A percentile compares a stretch with the other conserved stretches of the same genome.
Conservation (phyloP, 176 grass and related monocot genomes). For the Tuctoria greenei region DNA sequence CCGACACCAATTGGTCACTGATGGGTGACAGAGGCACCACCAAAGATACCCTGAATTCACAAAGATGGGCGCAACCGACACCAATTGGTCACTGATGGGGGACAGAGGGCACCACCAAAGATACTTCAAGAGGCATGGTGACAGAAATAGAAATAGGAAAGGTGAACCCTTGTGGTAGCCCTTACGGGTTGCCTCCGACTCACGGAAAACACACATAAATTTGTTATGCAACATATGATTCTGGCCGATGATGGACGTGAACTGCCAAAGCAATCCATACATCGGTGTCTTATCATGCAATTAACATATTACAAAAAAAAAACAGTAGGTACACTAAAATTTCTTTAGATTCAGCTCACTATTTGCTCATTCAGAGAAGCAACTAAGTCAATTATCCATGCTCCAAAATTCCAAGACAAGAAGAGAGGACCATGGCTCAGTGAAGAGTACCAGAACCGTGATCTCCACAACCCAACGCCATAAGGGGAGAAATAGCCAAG, state of each 20-base stretch:
- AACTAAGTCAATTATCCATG: background rate
- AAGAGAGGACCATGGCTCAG: background rate
- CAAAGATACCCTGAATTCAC: background rate
- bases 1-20: background rate
- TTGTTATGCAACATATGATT: background rate
- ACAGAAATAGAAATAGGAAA: background rate
- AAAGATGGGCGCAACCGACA: background rate
- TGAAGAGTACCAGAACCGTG: background rate
- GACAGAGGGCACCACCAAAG: background rate
- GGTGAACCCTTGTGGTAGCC: too few species aligned
- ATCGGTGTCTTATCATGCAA: background rate
- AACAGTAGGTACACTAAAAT: background rate
- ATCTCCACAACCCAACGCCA: conserved; percentile 1
- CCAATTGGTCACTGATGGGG: background rate
- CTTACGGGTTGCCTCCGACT: background rate
- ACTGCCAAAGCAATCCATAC: background rate
- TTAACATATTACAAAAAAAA: background rate
- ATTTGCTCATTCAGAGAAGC: background rate
- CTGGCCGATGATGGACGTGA: background rate
- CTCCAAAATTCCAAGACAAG: background rate
- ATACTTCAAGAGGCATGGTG: background rate
- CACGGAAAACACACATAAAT: background rate
- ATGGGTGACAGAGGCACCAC: background rate
- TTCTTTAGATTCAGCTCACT: background rate
- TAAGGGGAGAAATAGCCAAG: background rate